Percentiles rank a stretch among this genome's conserved stretches.
phyloP scores from a whole-genome alignment of 192 early-diverging fungal genomes.

The Linnemannia exigua region DNA sequence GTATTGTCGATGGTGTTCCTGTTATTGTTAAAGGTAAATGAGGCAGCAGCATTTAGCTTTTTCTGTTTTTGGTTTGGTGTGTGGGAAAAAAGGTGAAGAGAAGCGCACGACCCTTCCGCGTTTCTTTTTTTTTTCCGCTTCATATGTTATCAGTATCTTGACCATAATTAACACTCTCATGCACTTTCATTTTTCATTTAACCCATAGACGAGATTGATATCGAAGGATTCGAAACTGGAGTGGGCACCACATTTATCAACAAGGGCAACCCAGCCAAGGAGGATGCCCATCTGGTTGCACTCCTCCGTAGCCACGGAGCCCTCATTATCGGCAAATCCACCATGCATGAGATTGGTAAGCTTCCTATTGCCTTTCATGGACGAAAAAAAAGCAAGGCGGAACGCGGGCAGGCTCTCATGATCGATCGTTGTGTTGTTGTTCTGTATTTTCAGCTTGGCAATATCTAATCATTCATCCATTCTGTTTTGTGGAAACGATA shows the following conservation, averaged over 20 bases:
- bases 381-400: neutral
- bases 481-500: neutral
- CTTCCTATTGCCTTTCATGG: constrained; percentile 13
- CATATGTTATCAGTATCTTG: neutral
- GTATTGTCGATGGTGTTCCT: constrained; percentile 81
- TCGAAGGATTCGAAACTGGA: constrained; percentile 63
- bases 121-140: neutral
- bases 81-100: neutral
- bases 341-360: constrained; percentile 84
- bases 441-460: neutral
- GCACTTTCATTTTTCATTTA: neutral
- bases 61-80: neutral
- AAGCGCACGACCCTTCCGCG: neutral
- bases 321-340: constrained; percentile 75
- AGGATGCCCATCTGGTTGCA: constrained; percentile 66
- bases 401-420: neutral
- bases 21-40: constrained; percentile 77
- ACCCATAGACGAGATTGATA: constrained; percentile 70
- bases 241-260: constrained; percentile 76
- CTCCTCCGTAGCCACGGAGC: constrained; percentile 71
- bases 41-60: too few relatives aligned
- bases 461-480: neutral
- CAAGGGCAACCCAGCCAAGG: constrained; percentile 54
- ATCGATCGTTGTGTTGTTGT: neutral
- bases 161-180: neutral